Conservation (phyloP, 306 rosid genomes). For the Dalbergia cochinchinensis region DNA sequence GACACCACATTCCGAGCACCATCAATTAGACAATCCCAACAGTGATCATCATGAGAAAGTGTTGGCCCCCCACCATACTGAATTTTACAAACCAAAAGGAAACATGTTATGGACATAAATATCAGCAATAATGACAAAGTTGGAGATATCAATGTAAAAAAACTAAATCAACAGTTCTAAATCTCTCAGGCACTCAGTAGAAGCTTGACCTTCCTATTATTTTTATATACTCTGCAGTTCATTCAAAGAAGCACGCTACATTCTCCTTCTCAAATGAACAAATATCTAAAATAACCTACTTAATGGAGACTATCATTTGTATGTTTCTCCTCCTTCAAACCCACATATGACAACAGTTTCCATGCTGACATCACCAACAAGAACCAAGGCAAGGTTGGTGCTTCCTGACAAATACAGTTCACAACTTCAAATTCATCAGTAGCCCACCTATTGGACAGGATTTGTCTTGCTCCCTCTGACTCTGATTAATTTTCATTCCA, state of each 20-base stretch:
- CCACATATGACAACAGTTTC: constrained; percentile 21
- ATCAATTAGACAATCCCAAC: constrained; percentile 70
- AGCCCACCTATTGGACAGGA: constrained; percentile 1
- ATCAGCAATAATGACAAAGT: constrained; percentile 34
- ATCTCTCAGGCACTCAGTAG: constrained; percentile 7
- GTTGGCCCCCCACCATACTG: constrained; percentile 77
- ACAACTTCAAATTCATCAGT: constrained; percentile 20
- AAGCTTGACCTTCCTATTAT: neutral
- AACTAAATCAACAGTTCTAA: constrained; percentile 22
- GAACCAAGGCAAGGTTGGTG: constrained; percentile 3
- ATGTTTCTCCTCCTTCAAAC: neutral
- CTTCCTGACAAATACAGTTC: constrained; percentile 21
- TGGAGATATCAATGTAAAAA: constrained; percentile 19
- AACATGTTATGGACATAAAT: constrained; percentile 15
- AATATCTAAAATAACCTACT: neutral
- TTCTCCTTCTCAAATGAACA: neutral
- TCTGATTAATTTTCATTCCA: neutral
- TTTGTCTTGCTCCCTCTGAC: constrained; percentile 33
- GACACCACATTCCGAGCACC: constrained; percentile 73
- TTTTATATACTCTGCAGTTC: constrained; percentile 1
- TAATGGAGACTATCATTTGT: neutral
- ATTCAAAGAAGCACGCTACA: neutral
- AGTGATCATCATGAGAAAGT: constrained; percentile 60
- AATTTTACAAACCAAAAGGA: constrained; percentile 50
- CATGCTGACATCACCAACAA: constrained; percentile 17